These are phyloP conservation scores for Canariomyces notabilis DNA, from an alignment of 2,329 filamentous ascomycete genomes.

Conservation along the genomic window DNA sequence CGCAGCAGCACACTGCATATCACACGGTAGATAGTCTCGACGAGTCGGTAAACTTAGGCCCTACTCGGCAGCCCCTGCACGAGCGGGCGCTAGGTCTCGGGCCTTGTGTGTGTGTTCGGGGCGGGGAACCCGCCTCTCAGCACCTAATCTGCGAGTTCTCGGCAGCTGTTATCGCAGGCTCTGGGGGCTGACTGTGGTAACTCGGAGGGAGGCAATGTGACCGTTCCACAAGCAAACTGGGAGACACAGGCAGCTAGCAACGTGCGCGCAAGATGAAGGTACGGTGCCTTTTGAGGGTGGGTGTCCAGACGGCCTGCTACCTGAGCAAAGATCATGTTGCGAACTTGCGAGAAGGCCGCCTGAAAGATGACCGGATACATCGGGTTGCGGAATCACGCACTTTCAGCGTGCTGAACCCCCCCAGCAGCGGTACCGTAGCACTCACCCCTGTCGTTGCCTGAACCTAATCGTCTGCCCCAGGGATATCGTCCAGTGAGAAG, in stretches of 20 bases:
- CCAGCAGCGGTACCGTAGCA: too few species aligned
- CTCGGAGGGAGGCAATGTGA: too few species aligned
- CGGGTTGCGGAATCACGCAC: not conserved
- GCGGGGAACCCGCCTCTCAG: not conserved
- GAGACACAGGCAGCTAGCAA: slow-evolving; percentile 9
- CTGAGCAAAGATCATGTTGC: not conserved
- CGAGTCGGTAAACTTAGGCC: slow-evolving; percentile 10
- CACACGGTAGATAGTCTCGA: slow-evolving; percentile 21
- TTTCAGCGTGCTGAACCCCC: not conserved
- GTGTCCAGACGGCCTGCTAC: too few species aligned
- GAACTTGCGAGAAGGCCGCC: not conserved
- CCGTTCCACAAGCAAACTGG: slow-evolving; percentile 3
- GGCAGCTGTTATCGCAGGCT: slow-evolving; percentile 10
- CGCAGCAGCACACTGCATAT: slow-evolving; percentile 34
- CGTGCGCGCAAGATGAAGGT: slow-evolving; percentile 9
- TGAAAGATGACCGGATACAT: not conserved
- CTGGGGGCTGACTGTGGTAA: not conserved
- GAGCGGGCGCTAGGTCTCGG: slow-evolving; percentile 20
- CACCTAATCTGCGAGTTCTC: slow-evolving; percentile 16
- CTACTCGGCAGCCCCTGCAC: slow-evolving; percentile 16
- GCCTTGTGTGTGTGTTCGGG: slow-evolving; percentile 12
- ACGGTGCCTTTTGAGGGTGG: not conserved
- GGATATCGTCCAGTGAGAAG: slow-evolving; percentile 4
- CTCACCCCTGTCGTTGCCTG: not conserved
- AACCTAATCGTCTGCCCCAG: not conserved